These are phyloP conservation scores for Leccinellum rugosiceps DNA, from an alignment of 768 basidiomycete genomes.

Conservation along the genomic window DNA sequence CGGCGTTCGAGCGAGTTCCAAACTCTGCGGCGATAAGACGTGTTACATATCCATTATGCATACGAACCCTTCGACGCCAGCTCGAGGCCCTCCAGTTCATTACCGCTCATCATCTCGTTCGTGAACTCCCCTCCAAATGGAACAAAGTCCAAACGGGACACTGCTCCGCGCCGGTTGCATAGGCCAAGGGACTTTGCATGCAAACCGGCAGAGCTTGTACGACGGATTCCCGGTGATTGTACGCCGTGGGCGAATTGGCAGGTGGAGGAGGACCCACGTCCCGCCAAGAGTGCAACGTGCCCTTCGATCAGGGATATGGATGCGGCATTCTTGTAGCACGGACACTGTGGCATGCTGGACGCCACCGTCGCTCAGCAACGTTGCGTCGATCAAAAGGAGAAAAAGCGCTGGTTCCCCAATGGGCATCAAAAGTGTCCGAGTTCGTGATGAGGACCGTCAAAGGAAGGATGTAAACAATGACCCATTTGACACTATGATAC, in stretches of 20 bases:
- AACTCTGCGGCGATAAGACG: constrained; percentile 6
- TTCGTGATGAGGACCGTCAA: neutral
- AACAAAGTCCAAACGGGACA: constrained; percentile 3
- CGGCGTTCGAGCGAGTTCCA: constrained; percentile 1
- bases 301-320: constrained; percentile 6
- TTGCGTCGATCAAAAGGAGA: constrained; percentile 8
- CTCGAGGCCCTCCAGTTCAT: constrained; percentile 15
- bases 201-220: constrained; percentile 1
- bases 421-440: constrained; percentile 3
- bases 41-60: neutral
- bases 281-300: neutral
- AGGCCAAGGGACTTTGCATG: constrained; percentile 1
- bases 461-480: neutral
- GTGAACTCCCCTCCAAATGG: constrained; percentile 5
- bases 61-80: neutral
- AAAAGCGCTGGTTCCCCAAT: constrained; percentile 1
- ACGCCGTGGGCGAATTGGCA: neutral
- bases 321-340: constrained; percentile 7
- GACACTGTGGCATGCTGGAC: constrained; percentile 2
- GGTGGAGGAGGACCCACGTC: constrained; percentile 2
- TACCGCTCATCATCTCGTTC: constrained; percentile 12
- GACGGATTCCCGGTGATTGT: neutral
- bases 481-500: constrained; percentile 1
- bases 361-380: constrained; percentile 6
- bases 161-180: neutral